Conservation (phyloP, 768 basidiomycete genomes). For the Hirschioporus abietinus region DNA sequence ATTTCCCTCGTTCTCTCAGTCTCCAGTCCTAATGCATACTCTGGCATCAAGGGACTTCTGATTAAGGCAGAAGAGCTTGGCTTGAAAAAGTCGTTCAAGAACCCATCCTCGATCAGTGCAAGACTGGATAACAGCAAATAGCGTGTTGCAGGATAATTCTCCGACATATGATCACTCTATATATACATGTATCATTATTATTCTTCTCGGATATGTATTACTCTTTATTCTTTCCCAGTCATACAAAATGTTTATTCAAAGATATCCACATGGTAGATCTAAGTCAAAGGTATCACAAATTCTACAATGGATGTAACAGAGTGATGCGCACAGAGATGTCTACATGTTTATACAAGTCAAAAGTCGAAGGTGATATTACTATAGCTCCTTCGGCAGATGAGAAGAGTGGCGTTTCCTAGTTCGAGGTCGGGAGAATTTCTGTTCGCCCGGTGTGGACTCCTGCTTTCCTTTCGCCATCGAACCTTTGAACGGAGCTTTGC, state of each 20-base stretch:
- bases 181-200: not conserved
- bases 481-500: not conserved
- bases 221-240: not conserved
- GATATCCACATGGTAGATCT: no score
- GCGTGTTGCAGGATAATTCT: not conserved
- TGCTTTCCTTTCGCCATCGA: not conserved
- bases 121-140: not conserved
- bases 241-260: no score
- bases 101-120: not conserved
- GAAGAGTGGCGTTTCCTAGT: not conserved
- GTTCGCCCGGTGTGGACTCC: not conserved
- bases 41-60: constrained; percentile 24
- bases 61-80: constrained; percentile 32
- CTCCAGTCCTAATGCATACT: not conserved
- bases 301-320: no score
- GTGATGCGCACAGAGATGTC: no score
- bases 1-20: not conserved
- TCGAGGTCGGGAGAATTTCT: not conserved
- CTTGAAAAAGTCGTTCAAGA: not conserved
- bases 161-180: no score
- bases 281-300: no score
- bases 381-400: not conserved
- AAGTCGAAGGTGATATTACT: not conserved
- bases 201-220: not conserved
- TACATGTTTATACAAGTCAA: no score